Evolutionary conservation across 2,329 filamentous ascomycete genomes (phyloP), one percentile per base, ranked within the genome.

Genomic region (Aureobasidium vineae): DNA sequence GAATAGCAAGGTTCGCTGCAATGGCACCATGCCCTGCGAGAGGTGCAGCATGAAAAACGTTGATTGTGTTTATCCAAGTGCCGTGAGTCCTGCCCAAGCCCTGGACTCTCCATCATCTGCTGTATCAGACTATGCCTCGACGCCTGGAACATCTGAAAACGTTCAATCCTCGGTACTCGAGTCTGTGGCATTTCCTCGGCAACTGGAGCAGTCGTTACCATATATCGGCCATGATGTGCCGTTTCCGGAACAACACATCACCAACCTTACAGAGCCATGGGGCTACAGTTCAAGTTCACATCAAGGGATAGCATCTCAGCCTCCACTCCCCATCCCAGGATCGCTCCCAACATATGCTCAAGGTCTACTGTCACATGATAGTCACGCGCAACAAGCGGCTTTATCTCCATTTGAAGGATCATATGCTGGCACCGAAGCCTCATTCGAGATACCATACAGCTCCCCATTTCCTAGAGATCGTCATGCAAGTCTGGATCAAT

Each of bases 1-100:
- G 5, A 56, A 66, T 13, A 71, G 73, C 36, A 74, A 74, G 36
- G 71, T 74, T 11, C 70, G 70, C 63, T 76, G 74, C 59, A 72
- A 74, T 38, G 73, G 74, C 38, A 71, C 69, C 11, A 60, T 67
- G 15, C 68, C 67, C n/a, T 76, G 74, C 40, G 61, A 61, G 2
- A 68, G 74, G 26, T 75, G 74, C 63, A 63, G 61, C 26, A 66
- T 70, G 15, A 71, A 73, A 13, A 66, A 59, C 11, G 38, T 69
- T 13, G 59, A 67, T 33, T 75, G 74, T 63, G 36, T 65, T n/a
- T 74, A 74, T 61, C 72, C 73, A 15, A 49, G 67, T 45, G 63
- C 53, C 16, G 38, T 19, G 1, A 65, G 52, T 23, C 59, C 59
- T 6, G 26, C 57, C 10, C 63, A 65, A 33, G 50, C 26, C 5